Conservation (phyloP, 805 yeast species). For the Candida patagonica region DNA sequence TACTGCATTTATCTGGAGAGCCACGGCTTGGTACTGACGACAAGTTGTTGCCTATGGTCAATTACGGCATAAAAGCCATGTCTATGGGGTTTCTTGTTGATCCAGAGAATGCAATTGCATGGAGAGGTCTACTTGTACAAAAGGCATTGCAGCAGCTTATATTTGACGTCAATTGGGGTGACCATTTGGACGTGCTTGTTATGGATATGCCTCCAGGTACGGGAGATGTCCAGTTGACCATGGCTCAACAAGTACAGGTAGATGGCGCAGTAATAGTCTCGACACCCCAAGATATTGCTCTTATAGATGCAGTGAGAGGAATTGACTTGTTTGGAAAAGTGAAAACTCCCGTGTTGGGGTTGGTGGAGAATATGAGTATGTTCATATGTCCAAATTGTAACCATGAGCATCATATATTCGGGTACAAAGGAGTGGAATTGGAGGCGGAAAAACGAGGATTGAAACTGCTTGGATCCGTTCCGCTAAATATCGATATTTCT, state of each 20-base stretch:
- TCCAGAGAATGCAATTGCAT: conserved; percentile 56
- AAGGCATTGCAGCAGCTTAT: conserved; percentile 78
- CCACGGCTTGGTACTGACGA: conserved; percentile 41
- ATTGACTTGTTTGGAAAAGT: conserved; percentile 69
- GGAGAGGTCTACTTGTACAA: conserved; percentile 85
- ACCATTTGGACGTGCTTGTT: conserved; percentile 51
- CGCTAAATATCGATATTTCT: conserved; percentile 55
- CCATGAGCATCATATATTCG: conserved; percentile 69
- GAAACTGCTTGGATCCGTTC: conserved; percentile 55
- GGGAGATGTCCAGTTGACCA: conserved; percentile 75
- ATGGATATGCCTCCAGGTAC: conserved; percentile 91
- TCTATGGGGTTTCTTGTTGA: conserved; percentile 79
- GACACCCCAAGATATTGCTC: conserved; percentile 80
- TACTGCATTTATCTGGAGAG: conserved; percentile 60
- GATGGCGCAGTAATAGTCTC: conserved; percentile 78
- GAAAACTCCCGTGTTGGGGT: conserved; percentile 60
- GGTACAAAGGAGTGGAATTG: conserved; percentile 47
- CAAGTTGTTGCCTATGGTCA: conserved; percentile 31
- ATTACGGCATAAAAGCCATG: conserved; percentile 76
- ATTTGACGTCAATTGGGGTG: conserved; percentile 71
- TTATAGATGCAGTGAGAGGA: conserved; percentile 73
- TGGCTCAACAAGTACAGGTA: conserved; percentile 67
- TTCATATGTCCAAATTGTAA: conserved; percentile 67
- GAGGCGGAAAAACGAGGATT: conserved; percentile 40
- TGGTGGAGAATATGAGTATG: conserved; percentile 78